Evolutionary conservation across 2,329 filamentous ascomycete species (phyloP), one percentile per base, ranked within the genome.

Genomic region (Orbilia blumenaviensis): DNA sequence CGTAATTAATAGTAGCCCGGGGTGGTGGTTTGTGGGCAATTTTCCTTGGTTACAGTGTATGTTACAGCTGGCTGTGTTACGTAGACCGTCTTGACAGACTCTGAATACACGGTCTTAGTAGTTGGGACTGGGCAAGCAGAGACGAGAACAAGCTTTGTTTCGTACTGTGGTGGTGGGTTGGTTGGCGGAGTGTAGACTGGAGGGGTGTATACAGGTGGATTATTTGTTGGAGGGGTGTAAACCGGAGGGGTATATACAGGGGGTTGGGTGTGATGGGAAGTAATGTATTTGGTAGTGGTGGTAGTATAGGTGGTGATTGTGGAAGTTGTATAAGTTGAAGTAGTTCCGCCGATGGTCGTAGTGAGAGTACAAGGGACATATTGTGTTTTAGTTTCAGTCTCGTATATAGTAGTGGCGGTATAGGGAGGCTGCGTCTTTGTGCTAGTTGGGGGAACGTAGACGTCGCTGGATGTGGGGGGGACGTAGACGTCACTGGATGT

Each of bases 201-300:
- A 18, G 68, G 68, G 12, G 44, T 62, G 18, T 62, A 58, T 27
- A 36, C 50, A 29, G 60, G 66, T 12, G 46, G 67, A 9, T 46
- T 66, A 27, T 67, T 56, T 0, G 32, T 42, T 34, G 56, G 56
- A 5, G 66, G 72, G 38, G 76, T 77, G 32, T 78, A 83, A 81
- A 63, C 83, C 81, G n/a, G 81, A 79, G 64, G 83, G 85, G 12
- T 66, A 25, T 73, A 73, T 18, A 52, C 34, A 34, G 61, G 68
- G 0, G 52, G 61, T n/a, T 66, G 44, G 18, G 83, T 84, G 78
- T 84, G 86, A 4, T 83, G 84, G 3, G 82, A 81, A 1, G 83
- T 82, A 61, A 83, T 61, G 61, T 80, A 80, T 50, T 69, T 78
- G 0, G 81, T 81, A 3, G 80, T 73, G 1, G 78, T 79, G 3